These are phyloP conservation scores for Phaeosphaeriaceae sp. DNA, from an alignment of 2,329 filamentous ascomycete genomes.

Conservation along the genomic window DNA sequence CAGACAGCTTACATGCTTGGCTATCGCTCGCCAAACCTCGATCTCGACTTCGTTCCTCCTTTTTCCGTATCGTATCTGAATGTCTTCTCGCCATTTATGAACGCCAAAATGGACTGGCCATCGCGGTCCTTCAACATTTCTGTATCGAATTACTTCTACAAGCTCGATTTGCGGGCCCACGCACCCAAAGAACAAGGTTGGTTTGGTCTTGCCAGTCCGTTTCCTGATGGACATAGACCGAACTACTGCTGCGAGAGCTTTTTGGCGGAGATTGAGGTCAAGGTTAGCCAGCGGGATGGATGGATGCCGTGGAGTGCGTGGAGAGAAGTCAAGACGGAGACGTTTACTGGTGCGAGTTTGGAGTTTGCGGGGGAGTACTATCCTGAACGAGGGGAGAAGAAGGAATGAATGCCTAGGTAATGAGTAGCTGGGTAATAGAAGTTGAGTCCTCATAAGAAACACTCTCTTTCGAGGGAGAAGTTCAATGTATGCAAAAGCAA, in stretches of 20 bases:
- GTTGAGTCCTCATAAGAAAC: no score
- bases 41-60: slow-evolving; percentile 55
- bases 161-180: slow-evolving; percentile 49
- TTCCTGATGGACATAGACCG: slow-evolving; percentile 54
- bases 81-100: slow-evolving; percentile 52
- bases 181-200: slow-evolving; percentile 53
- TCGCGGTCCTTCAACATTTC: slow-evolving; percentile 47
- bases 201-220: slow-evolving; percentile 56
- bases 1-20: slow-evolving; percentile 55
- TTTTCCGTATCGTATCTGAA: slow-evolving; percentile 46
- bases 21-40: slow-evolving; percentile 48
- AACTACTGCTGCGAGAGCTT: slow-evolving; percentile 58
- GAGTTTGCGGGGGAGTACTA: slow-evolving; percentile 60
- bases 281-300: slow-evolving; percentile 49
- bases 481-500: no score
- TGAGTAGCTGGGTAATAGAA: no score
- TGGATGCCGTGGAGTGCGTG: slow-evolving; percentile 46
- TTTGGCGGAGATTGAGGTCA: slow-evolving; percentile 52
- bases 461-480: no score
- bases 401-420: slow-evolving; percentile 17
- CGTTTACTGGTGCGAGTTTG: slow-evolving; percentile 53
- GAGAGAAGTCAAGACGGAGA: slow-evolving; percentile 49
- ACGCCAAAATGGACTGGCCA: slow-evolving; percentile 50
- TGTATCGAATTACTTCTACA: slow-evolving; percentile 49
- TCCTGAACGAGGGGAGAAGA: slow-evolving; percentile 49